phyloP scores from a whole-genome alignment of 495 filamentous ascomycete genomes.

The Hypoxylon trugodes region DNA sequence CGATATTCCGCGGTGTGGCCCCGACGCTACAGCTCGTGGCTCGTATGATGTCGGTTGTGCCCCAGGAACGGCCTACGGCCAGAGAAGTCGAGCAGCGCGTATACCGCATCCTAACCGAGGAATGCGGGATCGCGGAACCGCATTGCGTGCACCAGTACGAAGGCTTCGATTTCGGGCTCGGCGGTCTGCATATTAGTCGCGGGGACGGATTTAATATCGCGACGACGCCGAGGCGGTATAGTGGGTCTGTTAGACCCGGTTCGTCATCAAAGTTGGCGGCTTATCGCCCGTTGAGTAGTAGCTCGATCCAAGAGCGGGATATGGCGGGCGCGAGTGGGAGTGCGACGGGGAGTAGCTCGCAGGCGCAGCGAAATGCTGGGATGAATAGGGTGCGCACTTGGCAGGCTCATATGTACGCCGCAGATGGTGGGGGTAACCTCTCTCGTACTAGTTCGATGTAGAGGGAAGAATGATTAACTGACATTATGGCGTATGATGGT shows the following conservation, averaged over 20 bases:
- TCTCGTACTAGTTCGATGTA: constrained; percentile 16
- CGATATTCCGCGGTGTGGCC: constrained; percentile 54
- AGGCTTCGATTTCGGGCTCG: constrained; percentile 43
- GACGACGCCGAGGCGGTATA: constrained; percentile 30
- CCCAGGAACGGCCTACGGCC: constrained; percentile 56
- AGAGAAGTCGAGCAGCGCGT: constrained; percentile 54
- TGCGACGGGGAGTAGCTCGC: constrained; percentile 42
- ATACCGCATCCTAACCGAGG: constrained; percentile 56
- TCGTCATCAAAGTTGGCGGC: constrained; percentile 7
- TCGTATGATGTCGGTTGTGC: constrained; percentile 55
- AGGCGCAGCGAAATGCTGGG: constrained; percentile 38
- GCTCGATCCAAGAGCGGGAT: constrained; percentile 27
- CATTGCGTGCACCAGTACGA: constrained; percentile 55
- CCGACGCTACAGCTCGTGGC: constrained; percentile 57
- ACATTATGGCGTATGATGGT: constrained; percentile 22
- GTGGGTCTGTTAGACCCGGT: constrained; percentile 23
- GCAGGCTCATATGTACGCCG: constrained; percentile 55
- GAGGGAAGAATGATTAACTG: constrained; percentile 29
- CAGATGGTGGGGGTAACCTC: constrained; percentile 44
- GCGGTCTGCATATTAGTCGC: constrained; percentile 37
- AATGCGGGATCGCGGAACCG: constrained; percentile 52
- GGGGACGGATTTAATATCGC: constrained; percentile 32
- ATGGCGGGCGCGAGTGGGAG: constrained; percentile 19
- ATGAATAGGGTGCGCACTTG: constrained; percentile 46
- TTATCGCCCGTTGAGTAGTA: constrained; percentile 24